Base-by-base conservation (phyloP, 345 rosid genomes). In the Reutealis trisperma region DNA sequence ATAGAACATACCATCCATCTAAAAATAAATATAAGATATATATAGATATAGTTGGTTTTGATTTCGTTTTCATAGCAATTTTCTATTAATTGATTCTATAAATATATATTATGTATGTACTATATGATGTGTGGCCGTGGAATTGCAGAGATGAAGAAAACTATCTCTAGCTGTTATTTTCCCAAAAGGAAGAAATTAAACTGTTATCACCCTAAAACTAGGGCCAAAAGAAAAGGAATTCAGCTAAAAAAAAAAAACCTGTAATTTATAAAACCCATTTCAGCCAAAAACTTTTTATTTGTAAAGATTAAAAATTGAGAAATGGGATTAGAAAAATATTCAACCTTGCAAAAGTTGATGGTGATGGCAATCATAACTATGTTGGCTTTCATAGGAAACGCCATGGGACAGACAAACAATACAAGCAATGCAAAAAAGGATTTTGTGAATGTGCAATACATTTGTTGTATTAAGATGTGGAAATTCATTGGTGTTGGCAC, bases 401-500 rank as follows among this genome's bases (percentile, higher is more conserved):
- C 67, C 7, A 63, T 32, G 67, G 67, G 19, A n/a, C 42, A 27
- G 42, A 14, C 7, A 54, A 5, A 16, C 21, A 4, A 6, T 15
- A 63, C 30, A 41, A 15, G 4, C 34, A 30, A 3, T 25, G 2
- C 13, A 18, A 16, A 32, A 27, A 30, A 34, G 41, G n/a, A 2
- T 13, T 63, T 12, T 63, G 42, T 63, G 10, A 63, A 63, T 30
- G 21, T 30, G 0, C 67, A 63, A 15, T 63, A 3, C 15, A 30
- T 63, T 25, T 63, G 67, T 30, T 63, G 67, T 14, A 63, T 63
- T 63, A 63, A 34, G 15, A 30, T 63, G 67, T 63, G 42, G 67
- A 63, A 30, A 14, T 27, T 63, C 67, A 63, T 63, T 63, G 8
- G 21, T 30, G 67, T 63, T 63, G 67, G 42, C 10, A 1, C 37